Conservation (phyloP, 176 grass and related monocot genomes). For the Phyllostachys edulis region DNA sequence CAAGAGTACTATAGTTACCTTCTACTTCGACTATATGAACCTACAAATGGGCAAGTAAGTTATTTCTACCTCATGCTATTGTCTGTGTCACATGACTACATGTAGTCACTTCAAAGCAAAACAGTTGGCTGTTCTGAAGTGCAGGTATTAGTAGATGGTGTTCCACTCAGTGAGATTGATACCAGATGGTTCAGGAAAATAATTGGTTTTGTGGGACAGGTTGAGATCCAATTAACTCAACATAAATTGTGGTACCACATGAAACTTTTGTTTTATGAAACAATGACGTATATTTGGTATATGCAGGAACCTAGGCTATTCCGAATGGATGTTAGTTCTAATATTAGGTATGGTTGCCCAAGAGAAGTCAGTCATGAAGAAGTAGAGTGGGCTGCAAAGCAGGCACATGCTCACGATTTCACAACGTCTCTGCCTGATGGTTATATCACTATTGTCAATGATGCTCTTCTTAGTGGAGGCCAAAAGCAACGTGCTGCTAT, state of each 20-base stretch:
- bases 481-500: conserved; percentile 96
- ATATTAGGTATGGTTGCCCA: conserved; percentile 87
- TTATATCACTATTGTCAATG: conserved; percentile 74
- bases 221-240: conserved; percentile 40
- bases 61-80: conserved; percentile 15
- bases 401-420: conserved; percentile 89
- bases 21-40: conserved; percentile 82
- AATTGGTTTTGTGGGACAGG: conserved; percentile 97
- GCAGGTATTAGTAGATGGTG: conserved; percentile 82
- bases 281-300: background rate
- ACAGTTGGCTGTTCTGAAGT: conserved; percentile 6
- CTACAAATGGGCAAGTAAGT: conserved; percentile 83
- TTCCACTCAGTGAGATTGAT: conserved; percentile 66
- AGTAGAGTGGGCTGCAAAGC: conserved; percentile 85
- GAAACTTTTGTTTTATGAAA: conserved; percentile 16
- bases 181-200: conserved; percentile 93
- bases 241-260: background rate
- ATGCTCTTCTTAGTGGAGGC: conserved; percentile 93
- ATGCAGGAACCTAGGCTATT: conserved; percentile 90
- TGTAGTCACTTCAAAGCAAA: conserved; percentile 6
- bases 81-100: background rate
- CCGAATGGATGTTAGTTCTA: conserved; percentile 83
- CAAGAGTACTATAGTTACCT: conserved; percentile 91
- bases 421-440: conserved; percentile 73
- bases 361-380: conserved; percentile 79